Evolutionary conservation across 2,329 filamentous ascomycete species (phyloP).

Genomic region (Pseudogymnoascus sp.): DNA sequence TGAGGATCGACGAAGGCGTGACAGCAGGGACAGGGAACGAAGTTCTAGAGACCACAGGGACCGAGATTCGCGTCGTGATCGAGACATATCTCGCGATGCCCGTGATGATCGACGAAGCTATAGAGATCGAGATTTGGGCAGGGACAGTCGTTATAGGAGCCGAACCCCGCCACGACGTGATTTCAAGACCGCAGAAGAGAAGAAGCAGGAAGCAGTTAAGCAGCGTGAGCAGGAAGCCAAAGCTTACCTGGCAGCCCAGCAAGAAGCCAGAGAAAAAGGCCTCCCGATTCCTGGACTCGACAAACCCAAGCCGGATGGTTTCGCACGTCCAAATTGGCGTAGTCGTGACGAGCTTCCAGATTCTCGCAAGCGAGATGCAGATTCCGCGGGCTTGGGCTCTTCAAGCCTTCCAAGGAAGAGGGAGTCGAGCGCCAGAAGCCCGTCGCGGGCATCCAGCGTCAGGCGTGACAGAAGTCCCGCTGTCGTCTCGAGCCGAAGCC

Average conservation of each 20-base stretch:
- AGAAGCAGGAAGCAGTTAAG: conserved; percentile 53
- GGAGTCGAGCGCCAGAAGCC: conserved; percentile 13
- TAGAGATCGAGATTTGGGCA: background rate
- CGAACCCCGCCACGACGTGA: conserved; percentile 10
- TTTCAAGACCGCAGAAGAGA: conserved; percentile 18
- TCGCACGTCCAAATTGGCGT: background rate
- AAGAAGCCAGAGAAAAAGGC: conserved; percentile 51
- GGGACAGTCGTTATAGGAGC: background rate
- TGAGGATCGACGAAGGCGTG: conserved; percentile 28
- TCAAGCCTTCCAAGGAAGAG: conserved; percentile 3
- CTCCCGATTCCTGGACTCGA: conserved; percentile 31
- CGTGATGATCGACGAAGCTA: background rate
- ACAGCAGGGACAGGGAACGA: conserved; percentile 17
- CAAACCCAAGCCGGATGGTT: conserved; percentile 1
- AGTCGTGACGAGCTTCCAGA: background rate
- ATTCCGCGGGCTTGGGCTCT: conserved; percentile 3
- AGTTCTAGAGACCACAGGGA: conserved; percentile 3
- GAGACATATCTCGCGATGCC: background rate
- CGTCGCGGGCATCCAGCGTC: background rate
- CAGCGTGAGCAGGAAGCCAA: conserved; percentile 56
- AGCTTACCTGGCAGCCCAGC: conserved; percentile 53
- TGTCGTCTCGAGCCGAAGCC: background rate
- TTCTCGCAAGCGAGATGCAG: conserved; percentile 7
- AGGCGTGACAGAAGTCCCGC: conserved; percentile 8
- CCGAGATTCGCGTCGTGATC: conserved; percentile 10